Evolutionary conservation across 805 yeast species (phyloP).

Genomic region (Metschnikowia lachancei): DNA sequence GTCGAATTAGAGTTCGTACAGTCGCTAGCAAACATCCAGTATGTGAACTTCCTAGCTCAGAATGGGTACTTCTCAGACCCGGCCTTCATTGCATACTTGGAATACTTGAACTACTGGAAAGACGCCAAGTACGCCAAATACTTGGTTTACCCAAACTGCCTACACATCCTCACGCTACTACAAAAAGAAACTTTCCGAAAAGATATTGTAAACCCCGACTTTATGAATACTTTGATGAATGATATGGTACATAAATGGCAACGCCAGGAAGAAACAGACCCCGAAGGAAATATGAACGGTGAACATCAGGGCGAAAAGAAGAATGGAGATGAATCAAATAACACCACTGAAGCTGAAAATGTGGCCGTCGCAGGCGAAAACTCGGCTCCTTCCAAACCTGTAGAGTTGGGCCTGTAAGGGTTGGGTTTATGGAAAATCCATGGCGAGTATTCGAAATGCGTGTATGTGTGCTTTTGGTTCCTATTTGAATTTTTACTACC

Average conservation of each 20-base stretch:
- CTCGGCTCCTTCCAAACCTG: too few species aligned
- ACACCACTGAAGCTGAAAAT: too few species aligned
- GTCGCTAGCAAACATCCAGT: slow-evolving; percentile 85
- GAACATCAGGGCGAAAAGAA: not conserved
- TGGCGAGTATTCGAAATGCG: too few species aligned
- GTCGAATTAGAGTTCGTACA: slow-evolving; percentile 93
- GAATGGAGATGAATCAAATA: not conserved
- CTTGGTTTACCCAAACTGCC: slow-evolving; percentile 82
- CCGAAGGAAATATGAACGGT: not conserved
- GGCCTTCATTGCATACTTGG: slow-evolving; percentile 69
- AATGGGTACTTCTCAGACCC: slow-evolving; percentile 70
- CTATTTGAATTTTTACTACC: too few species aligned
- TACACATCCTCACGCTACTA: slow-evolving; percentile 70
- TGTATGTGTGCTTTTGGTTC: too few species aligned
- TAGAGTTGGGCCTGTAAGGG: too few species aligned
- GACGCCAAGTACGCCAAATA: slow-evolving; percentile 65
- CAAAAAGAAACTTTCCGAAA: slow-evolving; percentile 52
- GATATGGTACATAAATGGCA: slow-evolving; percentile 78
- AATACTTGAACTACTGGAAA: slow-evolving; percentile 85
- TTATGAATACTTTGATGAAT: slow-evolving; percentile 59
- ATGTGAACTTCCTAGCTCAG: slow-evolving; percentile 83
- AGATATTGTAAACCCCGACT: slow-evolving; percentile 54
- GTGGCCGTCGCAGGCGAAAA: too few species aligned
- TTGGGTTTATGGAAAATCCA: too few species aligned
- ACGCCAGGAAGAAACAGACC: slow-evolving; percentile 25